Percentiles rank a stretch among this genome's conserved stretches.
These are phyloP conservation scores for Rhytidiadelphus loreus DNA, from an alignment of 225 moss, liverwort and hornwort genomes.

Conservation along the genomic window DNA sequence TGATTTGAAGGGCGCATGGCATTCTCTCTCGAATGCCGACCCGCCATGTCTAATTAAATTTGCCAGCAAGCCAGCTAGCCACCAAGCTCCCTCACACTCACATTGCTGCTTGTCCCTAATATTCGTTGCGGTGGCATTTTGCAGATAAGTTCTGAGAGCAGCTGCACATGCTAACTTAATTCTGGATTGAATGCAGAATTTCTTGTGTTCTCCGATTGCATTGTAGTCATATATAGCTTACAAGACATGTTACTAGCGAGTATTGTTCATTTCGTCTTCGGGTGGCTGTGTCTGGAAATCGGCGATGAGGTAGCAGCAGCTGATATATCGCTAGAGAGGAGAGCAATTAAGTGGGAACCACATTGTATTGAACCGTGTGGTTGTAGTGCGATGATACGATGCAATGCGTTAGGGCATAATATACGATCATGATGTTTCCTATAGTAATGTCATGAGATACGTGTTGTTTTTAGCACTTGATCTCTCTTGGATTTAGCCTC, in stretches of 20 bases:
- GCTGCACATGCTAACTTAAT: not conserved
- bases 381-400: not conserved
- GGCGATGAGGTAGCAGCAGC: not conserved
- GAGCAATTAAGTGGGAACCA: not conserved
- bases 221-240: not conserved
- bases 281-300: not conserved
- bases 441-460: not conserved
- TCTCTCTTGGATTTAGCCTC: not conserved
- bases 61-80: not conserved
- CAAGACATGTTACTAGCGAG: not conserved
- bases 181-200: not conserved
- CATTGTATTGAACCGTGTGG: not conserved
- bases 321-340: not conserved
- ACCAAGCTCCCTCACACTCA: not conserved
- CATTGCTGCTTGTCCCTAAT: not conserved
- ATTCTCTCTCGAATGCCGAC: not conserved
- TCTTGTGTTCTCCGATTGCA: not conserved
- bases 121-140: not conserved
- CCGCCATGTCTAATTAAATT: not conserved
- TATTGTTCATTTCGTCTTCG: not conserved
- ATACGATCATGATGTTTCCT: not conserved
- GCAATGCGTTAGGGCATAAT: not conserved
- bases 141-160: not conserved
- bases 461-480: not conserved
- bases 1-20: not conserved